Base-by-base conservation (phyloP, 2,329 filamentous ascomycete species). In the Fusarium sp. region DNA sequence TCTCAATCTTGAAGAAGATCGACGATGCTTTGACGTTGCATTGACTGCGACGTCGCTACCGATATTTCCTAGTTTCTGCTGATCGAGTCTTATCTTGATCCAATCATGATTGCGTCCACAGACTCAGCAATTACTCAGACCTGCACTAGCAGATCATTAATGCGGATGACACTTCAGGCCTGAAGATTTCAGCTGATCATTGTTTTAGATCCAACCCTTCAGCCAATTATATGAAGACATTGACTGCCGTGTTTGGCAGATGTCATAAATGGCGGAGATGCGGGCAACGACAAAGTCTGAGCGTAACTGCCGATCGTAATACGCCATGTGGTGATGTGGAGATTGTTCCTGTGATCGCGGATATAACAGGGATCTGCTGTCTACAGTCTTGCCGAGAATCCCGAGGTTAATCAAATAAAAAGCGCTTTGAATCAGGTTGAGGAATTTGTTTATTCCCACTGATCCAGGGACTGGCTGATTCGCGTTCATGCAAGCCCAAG, bases 241-340 rank as follows among this genome's bases (percentile, higher is more conserved):
- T 10, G 37, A 55, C 29, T 55, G 41, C 52, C 52, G 41, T 18
- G 31, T 8, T 18, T 47, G n/a, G 31, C 9, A 24, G 10, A 16
- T 24, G 21, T 18, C 18, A 33, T 12, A 6, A 16, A 13, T 6
- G 31, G 8, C 31, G 8, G 13, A 21, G 28, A 24, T 47, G 41
- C 50, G 50, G 50, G 50, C 50, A 31, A 48, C 28, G 20, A 21
- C n/a, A 37, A 12, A 6, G 26, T 33, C 28, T 7, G 49, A 43
- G 49, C 49, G 13, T 15, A 35, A 35, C 18, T 55, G 42, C 31
- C 41, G 52, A 55, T 55, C 52, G 9, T 23, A 55, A 55, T 55
- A 37, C 23, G n/a, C 52, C 52, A 48, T 55, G 52, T 48, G 29
- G 42, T 49, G 9, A 1, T 37, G 42, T 48, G 29, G 42, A 9